A percentile compares a stretch with the other conserved stretches of the same genome.
phyloP scores from a whole-genome alignment of 352 stramenopile genomes.

The Globisporangium radiosum region DNA sequence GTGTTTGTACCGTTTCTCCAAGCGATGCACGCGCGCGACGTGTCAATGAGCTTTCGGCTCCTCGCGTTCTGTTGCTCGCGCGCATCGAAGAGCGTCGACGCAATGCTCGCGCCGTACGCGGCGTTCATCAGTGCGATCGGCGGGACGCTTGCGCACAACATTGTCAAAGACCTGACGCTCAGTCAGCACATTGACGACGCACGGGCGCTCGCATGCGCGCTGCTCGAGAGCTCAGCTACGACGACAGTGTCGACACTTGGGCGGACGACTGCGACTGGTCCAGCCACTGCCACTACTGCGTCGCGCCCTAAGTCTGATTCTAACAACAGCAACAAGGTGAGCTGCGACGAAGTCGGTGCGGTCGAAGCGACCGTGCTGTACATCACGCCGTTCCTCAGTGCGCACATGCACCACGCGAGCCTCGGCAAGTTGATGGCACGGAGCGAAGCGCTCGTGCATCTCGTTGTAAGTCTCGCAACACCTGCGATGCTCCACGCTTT shows the following conservation, averaged over 20 bases:
- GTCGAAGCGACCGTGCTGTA: conserved; percentile 51
- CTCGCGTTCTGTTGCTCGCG: conserved; percentile 73
- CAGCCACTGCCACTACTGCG: too few species aligned
- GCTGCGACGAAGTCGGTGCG: conserved; percentile 49
- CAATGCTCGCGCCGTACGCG: conserved; percentile 54
- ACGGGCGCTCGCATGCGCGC: conserved; percentile 43
- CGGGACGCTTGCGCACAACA: conserved; percentile 32
- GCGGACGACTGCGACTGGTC: not conserved
- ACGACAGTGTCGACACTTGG: conserved; percentile 1
- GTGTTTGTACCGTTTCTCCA: conserved; percentile 77
- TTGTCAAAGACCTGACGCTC: conserved; percentile 67
- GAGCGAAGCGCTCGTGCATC: conserved; percentile 61
- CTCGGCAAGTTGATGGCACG: conserved; percentile 53
- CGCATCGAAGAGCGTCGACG: conserved; percentile 40
- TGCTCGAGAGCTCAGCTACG: conserved; percentile 32
- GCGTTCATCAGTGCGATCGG: conserved; percentile 54
- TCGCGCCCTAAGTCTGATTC: not conserved
- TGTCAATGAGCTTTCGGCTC: conserved; percentile 67
- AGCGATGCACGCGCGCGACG: conserved; percentile 68
- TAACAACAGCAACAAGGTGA: conserved; percentile 7
- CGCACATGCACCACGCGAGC: conserved; percentile 53
- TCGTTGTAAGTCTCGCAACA: conserved; percentile 55
- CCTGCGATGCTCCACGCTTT: conserved; percentile 52
- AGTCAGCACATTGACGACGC: conserved; percentile 80
- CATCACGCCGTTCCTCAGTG: conserved; percentile 64